A percentile compares a stretch with the other conserved stretches of the same genome.
phyloP scores from a whole-genome alignment of 306 rosid species.

The Cicer cuneatum region DNA sequence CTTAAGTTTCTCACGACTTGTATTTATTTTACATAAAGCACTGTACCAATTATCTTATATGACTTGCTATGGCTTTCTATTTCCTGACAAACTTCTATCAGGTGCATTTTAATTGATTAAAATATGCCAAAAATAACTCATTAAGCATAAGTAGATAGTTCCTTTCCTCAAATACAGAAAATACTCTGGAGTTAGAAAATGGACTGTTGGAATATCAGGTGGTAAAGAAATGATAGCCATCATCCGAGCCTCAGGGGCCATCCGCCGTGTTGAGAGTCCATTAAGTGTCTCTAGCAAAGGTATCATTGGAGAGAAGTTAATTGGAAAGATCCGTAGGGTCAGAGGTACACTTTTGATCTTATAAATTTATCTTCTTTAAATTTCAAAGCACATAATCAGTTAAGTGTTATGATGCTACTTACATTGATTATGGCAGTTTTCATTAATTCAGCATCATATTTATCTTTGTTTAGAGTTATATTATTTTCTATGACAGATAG shows the following conservation, averaged over 20 bases:
- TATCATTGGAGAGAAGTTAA: slow-evolving; percentile 80
- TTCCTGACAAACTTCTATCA: slow-evolving; percentile 15
- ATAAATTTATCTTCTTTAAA: slow-evolving; percentile 35
- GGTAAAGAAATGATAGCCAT: slow-evolving; percentile 87
- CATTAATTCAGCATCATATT: slow-evolving; percentile 26
- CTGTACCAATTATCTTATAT: slow-evolving; percentile 9
- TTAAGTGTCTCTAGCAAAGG: slow-evolving; percentile 67
- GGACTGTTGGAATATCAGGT: slow-evolving; percentile 83
- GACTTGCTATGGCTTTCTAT: slow-evolving; percentile 33
- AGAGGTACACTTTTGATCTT: slow-evolving; percentile 66
- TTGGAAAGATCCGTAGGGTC: slow-evolving; percentile 84
- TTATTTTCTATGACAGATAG: slow-evolving; percentile 6
- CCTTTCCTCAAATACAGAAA: slow-evolving; percentile 58
- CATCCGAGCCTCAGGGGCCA: slow-evolving; percentile 93
- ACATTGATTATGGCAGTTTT: background rate
- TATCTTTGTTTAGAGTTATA: slow-evolving; percentile 23
- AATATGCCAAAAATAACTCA: slow-evolving; percentile 15
- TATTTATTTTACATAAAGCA: slow-evolving; percentile 1
- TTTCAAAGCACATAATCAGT: background rate
- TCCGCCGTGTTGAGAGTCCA: slow-evolving; percentile 69
- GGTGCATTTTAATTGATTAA: slow-evolving; percentile 22
- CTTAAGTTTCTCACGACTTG: too few relatives aligned
- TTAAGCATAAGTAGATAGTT: slow-evolving; percentile 29
- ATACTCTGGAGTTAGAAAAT: slow-evolving; percentile 75
- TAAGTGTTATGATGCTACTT: slow-evolving; percentile 24